Base-by-base conservation (phyloP, 352 stramenopile genomes). In the Phytophthora syringae region DNA sequence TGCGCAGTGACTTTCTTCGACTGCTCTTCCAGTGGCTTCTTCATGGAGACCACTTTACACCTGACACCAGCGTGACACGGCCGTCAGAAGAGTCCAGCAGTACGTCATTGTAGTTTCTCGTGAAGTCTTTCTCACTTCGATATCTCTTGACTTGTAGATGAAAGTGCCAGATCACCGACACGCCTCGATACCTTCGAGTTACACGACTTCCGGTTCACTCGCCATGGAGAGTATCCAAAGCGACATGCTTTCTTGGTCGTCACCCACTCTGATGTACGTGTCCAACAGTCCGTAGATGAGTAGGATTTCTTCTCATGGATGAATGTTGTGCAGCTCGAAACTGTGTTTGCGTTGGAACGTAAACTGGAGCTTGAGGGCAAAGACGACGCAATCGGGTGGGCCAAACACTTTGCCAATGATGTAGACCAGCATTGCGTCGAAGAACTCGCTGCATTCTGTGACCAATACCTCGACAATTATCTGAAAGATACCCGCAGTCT, bases 21-120 rank as follows among this genome's bases (percentile, higher is more conserved):
- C 24, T 79, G 25, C 12, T 77, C 9, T 71, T 69, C 43, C 68
- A 83, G 50, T 80, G 75, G 75, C 15, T 83, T n/a, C 25, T 76
- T n/a, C 15, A 43, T 30, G 39, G 22, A 28, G 42, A 62, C 9
- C 11, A 49, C 12, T 68, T 74, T 21, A 36, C 50, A 22, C 40
- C 55, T 5, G 37, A 68, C 32, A 51, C 36, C 7, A 61, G 42
- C 13, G 54, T 45, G 2, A 50, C 52, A 18, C 51, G 37, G 21
- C 37, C 18, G 21, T 21, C 34, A 2, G 27, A 27, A 42, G 22
- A 16, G 34, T 15, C 28, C 10, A 60, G 18, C 18, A 51, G 48
- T 65, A 16, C 16, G 32, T 3, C 5, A 39, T 39, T 16, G 2
- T n/a, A n/a, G n/a, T n/a, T n/a, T n/a, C n/a, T n/a, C n/a, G n/a